Evolutionary conservation across 2,329 filamentous ascomycete genomes (phyloP), one percentile per base, ranked within the genome.

Genomic region (Alternaria arborescens): DNA sequence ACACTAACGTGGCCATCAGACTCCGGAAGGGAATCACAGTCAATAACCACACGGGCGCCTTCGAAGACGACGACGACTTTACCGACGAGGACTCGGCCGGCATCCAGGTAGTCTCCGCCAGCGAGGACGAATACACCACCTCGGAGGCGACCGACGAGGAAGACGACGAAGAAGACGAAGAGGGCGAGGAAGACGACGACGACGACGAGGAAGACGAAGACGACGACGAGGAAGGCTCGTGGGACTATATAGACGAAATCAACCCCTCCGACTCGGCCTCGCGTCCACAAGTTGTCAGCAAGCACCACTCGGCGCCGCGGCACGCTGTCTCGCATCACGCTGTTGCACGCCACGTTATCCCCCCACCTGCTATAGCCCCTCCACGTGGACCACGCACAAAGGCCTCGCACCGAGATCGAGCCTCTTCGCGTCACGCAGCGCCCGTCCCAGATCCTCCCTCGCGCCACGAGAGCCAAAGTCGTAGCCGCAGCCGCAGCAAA

Each of bases 181-280:
- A 70, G 8, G 60, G 55, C 5, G 68, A 71, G 20, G 71, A 70
- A 3, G 68, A 68, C 30, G 73, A 75, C 22, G 74, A 58, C n/a
- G 55, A 62, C 18, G 72, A 71, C 26, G 55, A 61, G 22, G 71
- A 68, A 44, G 70, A 70, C 52, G 69, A 76, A 32, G 72, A 72
- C 60, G 68, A 71, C 24, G 61, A 64, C 6, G 68, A 70, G 44
- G 75, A 75, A 56, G 75, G 75, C 26, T 58, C 58, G 41, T 61
- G 58, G 58, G 71, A 76, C 63, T 72, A 77, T 58, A 71, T 74
- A 44, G 73, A 38, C 34, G 34, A 81, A 55, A 80, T 84, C 66
- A 78, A 80, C 24, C 82, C 82, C 26, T 82, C 79, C n/a, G 82
- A 84, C 70, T 84, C 82, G 26, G 82, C 82, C 22, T 84, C 82